A percentile compares a stretch with the other conserved stretches of the same genome.
Evolutionary conservation across 2,329 filamentous ascomycete species (phyloP).

Genomic region (Colletotrichum godetiae): DNA sequence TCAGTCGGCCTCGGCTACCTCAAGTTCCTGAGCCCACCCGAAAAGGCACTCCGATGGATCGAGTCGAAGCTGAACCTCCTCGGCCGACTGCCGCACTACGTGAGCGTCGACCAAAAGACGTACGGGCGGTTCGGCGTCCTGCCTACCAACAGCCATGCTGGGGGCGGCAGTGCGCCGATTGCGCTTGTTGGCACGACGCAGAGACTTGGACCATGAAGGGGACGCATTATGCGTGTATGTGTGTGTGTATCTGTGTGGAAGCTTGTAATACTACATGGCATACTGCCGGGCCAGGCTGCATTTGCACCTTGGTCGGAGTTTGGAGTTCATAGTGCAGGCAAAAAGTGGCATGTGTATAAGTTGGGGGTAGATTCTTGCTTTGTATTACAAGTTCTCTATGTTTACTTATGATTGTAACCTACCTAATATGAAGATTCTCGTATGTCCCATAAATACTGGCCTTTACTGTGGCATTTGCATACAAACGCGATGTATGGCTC

Average conservation of each 20-base stretch:
- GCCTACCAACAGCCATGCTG: constrained; percentile 64
- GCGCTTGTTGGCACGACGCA: constrained; percentile 74
- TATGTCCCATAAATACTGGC: neutral
- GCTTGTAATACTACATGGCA: constrained; percentile 5
- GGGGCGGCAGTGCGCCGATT: constrained; percentile 59
- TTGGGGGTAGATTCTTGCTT: neutral
- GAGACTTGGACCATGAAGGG: constrained; percentile 73
- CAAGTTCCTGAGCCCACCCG: constrained; percentile 88
- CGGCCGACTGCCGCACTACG: constrained; percentile 87
- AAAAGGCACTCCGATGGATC: constrained; percentile 87
- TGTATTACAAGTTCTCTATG: neutral
- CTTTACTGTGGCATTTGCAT: neutral
- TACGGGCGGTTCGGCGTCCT: constrained; percentile 93
- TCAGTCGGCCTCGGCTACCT: constrained; percentile 87
- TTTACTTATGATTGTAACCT: neutral
- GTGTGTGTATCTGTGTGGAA: neutral
- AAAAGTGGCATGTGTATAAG: neutral
- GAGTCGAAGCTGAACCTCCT: constrained; percentile 90
- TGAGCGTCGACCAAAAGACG: constrained; percentile 95
- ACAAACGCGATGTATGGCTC: neutral
- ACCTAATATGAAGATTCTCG: neutral
- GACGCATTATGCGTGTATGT: too few species aligned
- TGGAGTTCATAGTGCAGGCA: constrained; percentile 10
- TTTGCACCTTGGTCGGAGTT: constrained; percentile 25
- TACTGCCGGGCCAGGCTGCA: neutral